These are phyloP conservation scores for Penicillium crystallinum DNA, from an alignment of 495 filamentous ascomycete species.

Conservation along the genomic window DNA sequence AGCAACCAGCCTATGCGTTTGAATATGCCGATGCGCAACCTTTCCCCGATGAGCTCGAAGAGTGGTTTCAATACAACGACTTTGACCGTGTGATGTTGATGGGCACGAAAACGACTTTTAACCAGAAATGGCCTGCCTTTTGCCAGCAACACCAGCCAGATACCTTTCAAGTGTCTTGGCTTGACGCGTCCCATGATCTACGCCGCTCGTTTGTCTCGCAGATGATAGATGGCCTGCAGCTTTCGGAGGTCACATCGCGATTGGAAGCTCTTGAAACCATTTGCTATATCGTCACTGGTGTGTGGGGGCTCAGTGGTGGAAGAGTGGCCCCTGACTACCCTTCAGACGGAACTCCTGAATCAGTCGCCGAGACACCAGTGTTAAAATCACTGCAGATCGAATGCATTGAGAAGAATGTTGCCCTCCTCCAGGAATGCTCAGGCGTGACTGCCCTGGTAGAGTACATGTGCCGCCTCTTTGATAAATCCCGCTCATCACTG, in stretches of 20 bases:
- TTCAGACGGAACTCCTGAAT: constrained; percentile 15
- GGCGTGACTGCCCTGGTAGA: constrained; percentile 57
- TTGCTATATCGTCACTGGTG: constrained; percentile 70
- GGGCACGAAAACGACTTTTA: constrained; percentile 65
- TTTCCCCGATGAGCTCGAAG: constrained; percentile 83
- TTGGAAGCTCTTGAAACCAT: constrained; percentile 67
- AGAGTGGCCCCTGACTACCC: constrained; percentile 26
- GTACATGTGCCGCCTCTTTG: constrained; percentile 55
- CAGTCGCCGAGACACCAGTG: constrained; percentile 36
- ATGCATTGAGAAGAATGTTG: constrained; percentile 62
- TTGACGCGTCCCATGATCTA: constrained; percentile 39
- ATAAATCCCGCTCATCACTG: constrained; percentile 34
- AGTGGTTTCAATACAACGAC: constrained; percentile 90
- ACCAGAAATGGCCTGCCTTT: constrained; percentile 55
- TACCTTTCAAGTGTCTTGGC: constrained; percentile 42
- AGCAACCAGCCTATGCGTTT: constrained; percentile 89
- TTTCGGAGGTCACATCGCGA: constrained; percentile 48
- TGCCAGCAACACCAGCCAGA: constrained; percentile 31
- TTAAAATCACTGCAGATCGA: constrained; percentile 57
- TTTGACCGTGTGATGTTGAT: constrained; percentile 66
- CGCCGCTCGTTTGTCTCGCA: constrained; percentile 41
- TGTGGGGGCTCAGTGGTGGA: constrained; percentile 72
- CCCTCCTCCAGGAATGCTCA: constrained; percentile 52
- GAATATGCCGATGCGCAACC: constrained; percentile 77
- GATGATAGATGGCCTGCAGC: constrained; percentile 37